These are phyloP conservation scores for Epithemia pelagica DNA, from an alignment of 108 stramenopile species.

Conservation along the genomic window DNA sequence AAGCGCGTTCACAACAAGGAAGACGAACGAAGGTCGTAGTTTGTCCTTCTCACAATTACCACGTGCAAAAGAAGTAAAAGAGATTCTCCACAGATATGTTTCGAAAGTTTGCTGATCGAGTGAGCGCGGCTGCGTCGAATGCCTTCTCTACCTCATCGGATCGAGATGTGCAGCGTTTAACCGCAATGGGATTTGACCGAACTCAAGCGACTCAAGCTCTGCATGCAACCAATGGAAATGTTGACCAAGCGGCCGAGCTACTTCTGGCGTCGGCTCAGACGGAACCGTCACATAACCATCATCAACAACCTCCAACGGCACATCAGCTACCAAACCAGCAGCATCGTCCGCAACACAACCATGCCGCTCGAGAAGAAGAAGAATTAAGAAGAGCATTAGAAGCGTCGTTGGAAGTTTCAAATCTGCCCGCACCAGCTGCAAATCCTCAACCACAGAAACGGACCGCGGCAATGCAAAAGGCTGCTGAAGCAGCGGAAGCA, in stretches of 20 bases:
- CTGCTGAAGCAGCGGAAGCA: conserved; percentile 38
- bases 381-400: conserved; percentile 5
- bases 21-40: no score
- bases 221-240: conserved; percentile 46
- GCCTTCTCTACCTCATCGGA: not conserved
- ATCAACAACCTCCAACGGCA: conserved; percentile 14
- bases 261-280: conserved; percentile 26
- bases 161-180: conserved; percentile 15
- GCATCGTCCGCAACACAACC: conserved; percentile 1
- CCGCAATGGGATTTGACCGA: conserved; percentile 65
- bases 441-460: conserved; percentile 5
- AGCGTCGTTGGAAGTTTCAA: not conserved
- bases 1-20: no score
- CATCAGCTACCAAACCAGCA: conserved; percentile 17
- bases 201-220: conserved; percentile 51
- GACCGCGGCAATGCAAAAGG: conserved; percentile 35
- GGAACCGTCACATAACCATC: conserved; percentile 7
- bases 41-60: no score
- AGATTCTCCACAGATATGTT: conserved; percentile 12
- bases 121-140: conserved; percentile 1
- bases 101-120: conserved; percentile 13
- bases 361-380: not conserved
- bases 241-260: conserved; percentile 60
- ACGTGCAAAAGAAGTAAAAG: no score
- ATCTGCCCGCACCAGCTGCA: conserved; percentile 7